Evolutionary conservation across 2,329 filamentous ascomycete species (phyloP).

Genomic region (Cytospora leucostoma): DNA sequence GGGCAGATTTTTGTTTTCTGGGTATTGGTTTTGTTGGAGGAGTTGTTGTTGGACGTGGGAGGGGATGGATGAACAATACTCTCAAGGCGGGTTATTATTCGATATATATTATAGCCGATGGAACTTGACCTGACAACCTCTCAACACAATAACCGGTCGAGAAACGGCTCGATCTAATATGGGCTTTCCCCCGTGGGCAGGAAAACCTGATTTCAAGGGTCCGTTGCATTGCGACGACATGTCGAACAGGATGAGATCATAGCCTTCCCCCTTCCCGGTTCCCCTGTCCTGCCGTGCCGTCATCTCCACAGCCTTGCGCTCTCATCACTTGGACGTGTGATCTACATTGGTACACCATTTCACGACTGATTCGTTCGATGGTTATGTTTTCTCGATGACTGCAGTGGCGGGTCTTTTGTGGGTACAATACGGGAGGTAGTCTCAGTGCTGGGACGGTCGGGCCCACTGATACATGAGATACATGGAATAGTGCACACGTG

Average conservation of each 20-base stretch:
- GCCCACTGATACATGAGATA: conserved; percentile 25
- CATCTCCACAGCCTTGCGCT: conserved; percentile 14
- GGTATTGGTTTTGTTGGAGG: conserved; percentile 26
- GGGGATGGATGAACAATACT: conserved; percentile 3
- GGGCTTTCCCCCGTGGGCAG: conserved; percentile 1
- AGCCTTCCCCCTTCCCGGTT: conserved; percentile 8
- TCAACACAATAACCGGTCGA: not conserved
- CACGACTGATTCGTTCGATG: conserved; percentile 19
- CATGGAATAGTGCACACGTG: no score
- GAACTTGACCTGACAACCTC: not conserved
- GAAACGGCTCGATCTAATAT: conserved; percentile 13
- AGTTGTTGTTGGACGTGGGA: conserved; percentile 14
- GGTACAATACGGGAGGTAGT: conserved; percentile 5
- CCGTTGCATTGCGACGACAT: not conserved
- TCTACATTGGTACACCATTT: conserved; percentile 1
- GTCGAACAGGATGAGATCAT: conserved; percentile 27
- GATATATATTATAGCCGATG: conserved; percentile 3
- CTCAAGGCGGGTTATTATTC: not conserved
- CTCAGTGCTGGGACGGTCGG: not conserved
- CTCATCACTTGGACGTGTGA: conserved; percentile 7
- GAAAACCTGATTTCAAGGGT: conserved; percentile 26
- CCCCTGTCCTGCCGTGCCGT: conserved; percentile 14
- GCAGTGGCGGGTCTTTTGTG: conserved; percentile 20
- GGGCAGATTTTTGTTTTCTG: not conserved
- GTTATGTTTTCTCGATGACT: conserved; percentile 17